Evolutionary conservation across 805 yeast genomes (phyloP), one percentile per base, ranked within the genome.

Genomic region (Ogataea paradorogensis): DNA sequence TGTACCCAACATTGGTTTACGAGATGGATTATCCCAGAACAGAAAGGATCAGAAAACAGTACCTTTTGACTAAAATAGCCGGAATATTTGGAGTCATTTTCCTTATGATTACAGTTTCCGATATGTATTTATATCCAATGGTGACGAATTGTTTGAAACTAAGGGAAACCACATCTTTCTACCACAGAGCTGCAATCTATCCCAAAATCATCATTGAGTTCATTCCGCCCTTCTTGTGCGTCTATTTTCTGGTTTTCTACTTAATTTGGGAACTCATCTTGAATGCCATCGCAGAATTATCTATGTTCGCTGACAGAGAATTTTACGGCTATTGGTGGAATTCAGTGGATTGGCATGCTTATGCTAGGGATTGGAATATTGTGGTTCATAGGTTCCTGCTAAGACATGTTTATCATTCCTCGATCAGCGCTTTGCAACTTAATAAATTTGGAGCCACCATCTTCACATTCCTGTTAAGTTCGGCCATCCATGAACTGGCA

Each of bases 301-400:
- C 95, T 11, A 57, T 73, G 37, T 95, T 82, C 64, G 96, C 87
- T 4, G 97, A 93, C 59, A 76, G 99, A 35, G 84, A 84, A 50
- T 93, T 93, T 62, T 93, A 95, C 58, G 91, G 95, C 3, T 85
- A 88, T 30, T 95, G 99, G 99, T 93, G 99, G 99, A 87, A 90
- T 52, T 85, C 95, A 46, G 78, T 83, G 14, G 84, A 87, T 29
- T 93, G 97, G 96, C 85, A 85, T 42, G 90, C 90, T 58, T 93
- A 86, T 61, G 83, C 96, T 9, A 72, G 97, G 48, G 80, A 84
- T 46, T 95, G 99, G 99, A 93, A 93, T 59, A 75, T 77, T 8
- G 96, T 98, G 0, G 98, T 93, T 15, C 96, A 93, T 60, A 76
- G 79, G 55, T 93, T 93, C 51, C 66, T 93, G 43, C 67, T 90